Evolutionary conservation across 2,329 filamentous ascomycete species (phyloP), one percentile per base, ranked within the genome.

Genomic region (Gaeumannomyces tritici): DNA sequence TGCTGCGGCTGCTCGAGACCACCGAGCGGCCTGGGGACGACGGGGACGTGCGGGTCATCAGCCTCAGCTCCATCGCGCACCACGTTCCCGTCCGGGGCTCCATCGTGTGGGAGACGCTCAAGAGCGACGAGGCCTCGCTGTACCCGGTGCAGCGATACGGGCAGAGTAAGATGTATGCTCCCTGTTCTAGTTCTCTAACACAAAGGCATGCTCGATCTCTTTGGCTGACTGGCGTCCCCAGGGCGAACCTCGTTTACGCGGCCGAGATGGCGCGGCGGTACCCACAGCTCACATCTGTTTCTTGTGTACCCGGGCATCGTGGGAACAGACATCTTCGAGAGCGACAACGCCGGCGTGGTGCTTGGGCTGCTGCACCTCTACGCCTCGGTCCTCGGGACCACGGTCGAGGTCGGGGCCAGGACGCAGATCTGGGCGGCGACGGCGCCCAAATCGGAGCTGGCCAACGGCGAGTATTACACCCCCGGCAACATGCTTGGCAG

Each of bases 81-180:
- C 26, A 3, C 3, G 15, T 54, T 8, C 35, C 69, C 7, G 66
- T 65, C 9, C 64, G 70, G n/a, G 33, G 2, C 62, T 4, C 58
- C 27, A 67, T 68, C 54, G 55, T 29, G 61, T 3, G 42, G 55
- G 9, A 33, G 28, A 63, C 70, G 59, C 63, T 64, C 57, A 65
- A 67, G 2, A 54, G 64, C 18, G 58, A 66, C 26, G 54, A 66
- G 4, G 54, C 33, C 21, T 59, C 65, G 5, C 55, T 57, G 8
- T 55, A 27, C 57, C 65, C 2, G 68, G 66, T 68, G 21, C 26
- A 18, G 57, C 72, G 75, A 12, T 80, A 80, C 67, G 76, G 75
- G n/a, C 76, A 79, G 68, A 73, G 71, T 67, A 80, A 80, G 67
- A 74, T 79, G 11, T n/a, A n/a, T n/a, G n/a, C n/a, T n/a, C n/a